phyloP scores from a whole-genome alignment of 305 asterid species.

The Solanum hybrid region DNA sequence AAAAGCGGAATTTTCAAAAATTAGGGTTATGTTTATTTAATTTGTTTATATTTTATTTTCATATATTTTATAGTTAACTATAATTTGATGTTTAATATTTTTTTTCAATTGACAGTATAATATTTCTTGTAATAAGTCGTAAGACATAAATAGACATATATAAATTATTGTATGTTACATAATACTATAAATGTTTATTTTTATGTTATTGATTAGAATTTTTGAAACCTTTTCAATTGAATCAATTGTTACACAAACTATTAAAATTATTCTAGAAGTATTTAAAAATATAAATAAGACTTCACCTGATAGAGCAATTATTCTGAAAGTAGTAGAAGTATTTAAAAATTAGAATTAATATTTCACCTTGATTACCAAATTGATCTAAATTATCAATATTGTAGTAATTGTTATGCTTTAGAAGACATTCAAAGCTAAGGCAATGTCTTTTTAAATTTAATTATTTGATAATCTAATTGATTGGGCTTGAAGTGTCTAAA shows the following conservation, averaged over 20 bases:
- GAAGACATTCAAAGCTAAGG: background rate
- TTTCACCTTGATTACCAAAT: background rate
- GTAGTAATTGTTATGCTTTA: background rate
- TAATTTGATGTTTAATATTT: background rate
- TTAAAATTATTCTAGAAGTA: background rate
- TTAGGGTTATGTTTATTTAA: background rate
- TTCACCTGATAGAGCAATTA: background rate
- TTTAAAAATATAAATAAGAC: background rate
- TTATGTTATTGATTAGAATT: background rate
- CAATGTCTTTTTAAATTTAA: too few relatives aligned
- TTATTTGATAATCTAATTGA: background rate
- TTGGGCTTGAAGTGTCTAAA: background rate
- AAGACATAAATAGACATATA: background rate
- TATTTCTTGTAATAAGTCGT: background rate
- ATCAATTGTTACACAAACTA: background rate
- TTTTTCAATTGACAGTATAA: background rate
- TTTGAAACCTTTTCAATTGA: background rate
- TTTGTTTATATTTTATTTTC: background rate
- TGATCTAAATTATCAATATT: background rate
- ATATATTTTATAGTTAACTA: background rate
- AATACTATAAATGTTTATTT: background rate
- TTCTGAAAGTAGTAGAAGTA: background rate
- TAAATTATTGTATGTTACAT: background rate
- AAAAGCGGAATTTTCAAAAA: background rate
- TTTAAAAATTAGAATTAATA: too few relatives aligned